phyloP scores from a whole-genome alignment of 2,329 filamentous ascomycete genomes.

The Curvularia eragrostidis region DNA sequence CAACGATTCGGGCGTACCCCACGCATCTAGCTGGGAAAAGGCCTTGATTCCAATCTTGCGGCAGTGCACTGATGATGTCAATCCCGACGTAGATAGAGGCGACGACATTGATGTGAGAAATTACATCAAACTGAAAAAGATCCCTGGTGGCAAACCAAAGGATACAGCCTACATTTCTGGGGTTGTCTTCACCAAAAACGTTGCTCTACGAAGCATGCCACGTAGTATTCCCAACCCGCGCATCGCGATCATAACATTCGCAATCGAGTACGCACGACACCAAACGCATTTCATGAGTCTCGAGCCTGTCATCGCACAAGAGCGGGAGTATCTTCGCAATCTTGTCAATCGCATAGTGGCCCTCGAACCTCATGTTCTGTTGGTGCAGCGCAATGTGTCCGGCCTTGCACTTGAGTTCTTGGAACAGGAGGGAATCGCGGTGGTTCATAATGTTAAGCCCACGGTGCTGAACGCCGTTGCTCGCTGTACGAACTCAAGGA shows the following conservation, averaged over 20 bases:
- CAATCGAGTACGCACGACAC: constrained; percentile 93
- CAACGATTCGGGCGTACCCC: constrained; percentile 75
- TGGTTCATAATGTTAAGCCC: constrained; percentile 95
- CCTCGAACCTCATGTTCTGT: constrained; percentile 80
- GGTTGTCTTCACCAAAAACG: constrained; percentile 95
- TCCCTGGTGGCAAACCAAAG: constrained; percentile 85
- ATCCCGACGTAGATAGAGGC: constrained; percentile 86
- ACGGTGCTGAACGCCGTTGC: constrained; percentile 96
- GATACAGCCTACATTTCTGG: constrained; percentile 98
- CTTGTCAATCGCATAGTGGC: constrained; percentile 91
- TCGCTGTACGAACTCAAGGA: constrained; percentile 86
- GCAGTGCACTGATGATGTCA: constrained; percentile 90
- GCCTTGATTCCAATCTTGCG: constrained; percentile 89
- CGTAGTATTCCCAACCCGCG: constrained; percentile 82
- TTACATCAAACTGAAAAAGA: constrained; percentile 97
- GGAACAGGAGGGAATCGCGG: constrained; percentile 86
- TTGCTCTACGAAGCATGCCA: constrained; percentile 95
- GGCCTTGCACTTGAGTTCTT: constrained; percentile 89
- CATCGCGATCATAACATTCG: constrained; percentile 91
- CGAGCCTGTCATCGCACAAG: constrained; percentile 94
- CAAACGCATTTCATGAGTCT: constrained; percentile 97
- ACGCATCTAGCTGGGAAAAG: constrained; percentile 82
- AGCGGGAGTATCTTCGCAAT: constrained; percentile 90
- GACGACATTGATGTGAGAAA: constrained; percentile 98
- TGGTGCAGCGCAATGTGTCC: constrained; percentile 93